Evolutionary conservation across 345 rosid species (phyloP).

Genomic region (Erodium maritimum): DNA sequence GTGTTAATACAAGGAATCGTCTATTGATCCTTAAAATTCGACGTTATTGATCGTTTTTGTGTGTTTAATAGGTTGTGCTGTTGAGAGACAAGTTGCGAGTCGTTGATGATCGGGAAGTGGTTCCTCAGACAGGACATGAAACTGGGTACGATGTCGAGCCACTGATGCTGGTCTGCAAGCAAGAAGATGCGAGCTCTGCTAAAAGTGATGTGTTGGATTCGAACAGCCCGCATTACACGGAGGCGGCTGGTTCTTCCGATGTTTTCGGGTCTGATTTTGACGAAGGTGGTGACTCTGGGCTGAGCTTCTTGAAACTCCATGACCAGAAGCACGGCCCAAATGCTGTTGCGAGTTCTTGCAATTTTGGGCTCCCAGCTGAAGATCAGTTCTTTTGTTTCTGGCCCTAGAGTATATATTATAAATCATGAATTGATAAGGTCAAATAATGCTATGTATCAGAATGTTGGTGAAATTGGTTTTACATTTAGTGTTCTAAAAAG

Average conservation of each 20-base stretch:
- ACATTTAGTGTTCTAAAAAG: no score
- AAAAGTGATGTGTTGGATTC: conserved; percentile 41
- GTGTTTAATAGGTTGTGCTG: conserved; percentile 25
- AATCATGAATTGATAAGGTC: no score
- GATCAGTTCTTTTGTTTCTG: conserved; percentile 49
- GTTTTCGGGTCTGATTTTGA: conserved; percentile 34
- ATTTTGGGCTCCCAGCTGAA: conserved; percentile 31
- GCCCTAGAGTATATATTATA: no score
- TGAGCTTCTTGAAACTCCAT: conserved; percentile 23
- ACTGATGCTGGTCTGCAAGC: conserved; percentile 14
- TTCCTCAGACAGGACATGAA: neutral
- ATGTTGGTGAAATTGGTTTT: no score
- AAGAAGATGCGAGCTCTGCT: conserved; percentile 32
- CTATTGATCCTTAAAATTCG: no score
- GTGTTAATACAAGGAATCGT: no score
- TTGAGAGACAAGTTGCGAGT: conserved; percentile 35
- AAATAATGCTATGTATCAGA: no score
- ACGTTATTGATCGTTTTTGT: no score
- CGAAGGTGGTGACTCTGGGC: conserved; percentile 26
- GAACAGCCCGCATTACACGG: conserved; percentile 24
- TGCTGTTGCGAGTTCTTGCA: conserved; percentile 17
- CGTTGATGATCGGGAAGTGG: conserved; percentile 11
- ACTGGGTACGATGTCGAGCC: neutral
- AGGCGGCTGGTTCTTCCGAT: conserved; percentile 20
- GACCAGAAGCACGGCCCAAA: conserved; percentile 13